phyloP scores from a whole-genome alignment of 2,329 filamentous ascomycete species.

The Cytospora mali region DNA sequence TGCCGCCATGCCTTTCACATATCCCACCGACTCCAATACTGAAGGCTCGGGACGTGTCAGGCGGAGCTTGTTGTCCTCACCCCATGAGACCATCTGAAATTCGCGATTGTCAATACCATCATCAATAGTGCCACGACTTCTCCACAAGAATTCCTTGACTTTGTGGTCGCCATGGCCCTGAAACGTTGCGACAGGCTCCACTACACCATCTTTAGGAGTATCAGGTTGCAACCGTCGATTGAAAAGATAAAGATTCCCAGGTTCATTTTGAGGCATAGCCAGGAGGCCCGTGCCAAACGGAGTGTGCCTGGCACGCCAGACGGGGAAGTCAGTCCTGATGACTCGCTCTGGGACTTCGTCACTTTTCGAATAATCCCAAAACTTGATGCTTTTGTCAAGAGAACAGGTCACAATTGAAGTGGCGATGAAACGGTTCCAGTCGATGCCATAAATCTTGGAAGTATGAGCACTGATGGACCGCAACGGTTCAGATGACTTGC shows the following conservation, averaged over 20 bases:
- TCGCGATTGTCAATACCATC: constrained; percentile 80
- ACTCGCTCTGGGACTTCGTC: constrained; percentile 71
- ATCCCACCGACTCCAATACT: constrained; percentile 69
- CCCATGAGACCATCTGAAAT: constrained; percentile 93
- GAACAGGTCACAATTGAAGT: constrained; percentile 84
- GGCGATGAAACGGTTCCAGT: constrained; percentile 82
- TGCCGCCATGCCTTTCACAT: constrained; percentile 68
- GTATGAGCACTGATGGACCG: constrained; percentile 84
- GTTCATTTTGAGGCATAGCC: constrained; percentile 89
- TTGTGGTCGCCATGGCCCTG: constrained; percentile 65
- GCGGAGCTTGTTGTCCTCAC: constrained; percentile 79
- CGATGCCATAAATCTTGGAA: constrained; percentile 93
- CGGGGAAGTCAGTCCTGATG: constrained; percentile 80
- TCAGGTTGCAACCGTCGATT: constrained; percentile 60
- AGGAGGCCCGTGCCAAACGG: constrained; percentile 85
- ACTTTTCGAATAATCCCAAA: constrained; percentile 77
- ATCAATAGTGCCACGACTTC: constrained; percentile 69
- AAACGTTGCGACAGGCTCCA: constrained; percentile 59
- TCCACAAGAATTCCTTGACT: constrained; percentile 91
- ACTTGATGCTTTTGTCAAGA: constrained; percentile 87
- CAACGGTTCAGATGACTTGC: constrained; percentile 75
- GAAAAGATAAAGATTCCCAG: constrained; percentile 83
- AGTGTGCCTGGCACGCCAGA: constrained; percentile 89
- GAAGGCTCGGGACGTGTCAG: constrained; percentile 72
- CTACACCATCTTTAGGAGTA: constrained; percentile 47